A percentile compares a stretch with the other conserved stretches of the same genome.
These are phyloP conservation scores for Gracilaria domingensis DNA, from an alignment of 23 red algal species.

Conservation along the genomic window DNA sequence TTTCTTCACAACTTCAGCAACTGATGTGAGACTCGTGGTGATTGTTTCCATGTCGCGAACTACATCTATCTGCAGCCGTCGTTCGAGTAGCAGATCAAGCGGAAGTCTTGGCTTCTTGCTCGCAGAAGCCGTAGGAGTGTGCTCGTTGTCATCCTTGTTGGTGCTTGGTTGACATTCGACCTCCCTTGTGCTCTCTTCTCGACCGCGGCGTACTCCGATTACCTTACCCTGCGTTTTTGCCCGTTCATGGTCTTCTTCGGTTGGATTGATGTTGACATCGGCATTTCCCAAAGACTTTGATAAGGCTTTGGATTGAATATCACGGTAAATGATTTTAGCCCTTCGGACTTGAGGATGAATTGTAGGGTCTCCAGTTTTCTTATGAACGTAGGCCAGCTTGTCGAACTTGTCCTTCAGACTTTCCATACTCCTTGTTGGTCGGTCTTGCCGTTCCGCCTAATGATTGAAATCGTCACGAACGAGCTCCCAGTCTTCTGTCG, in stretches of 20 bases:
- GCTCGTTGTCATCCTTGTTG: background rate
- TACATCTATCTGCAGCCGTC: background rate
- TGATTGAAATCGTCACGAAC: background rate
- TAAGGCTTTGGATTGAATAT: background rate
- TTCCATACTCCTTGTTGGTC: background rate
- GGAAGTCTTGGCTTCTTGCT: background rate
- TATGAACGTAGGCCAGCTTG: background rate
- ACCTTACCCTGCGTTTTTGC: background rate
- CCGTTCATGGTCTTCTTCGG: background rate
- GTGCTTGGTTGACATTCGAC: background rate
- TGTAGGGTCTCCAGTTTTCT: background rate
- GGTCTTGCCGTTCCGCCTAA: background rate
- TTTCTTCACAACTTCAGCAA: background rate
- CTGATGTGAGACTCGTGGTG: background rate
- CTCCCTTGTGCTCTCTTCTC: background rate
- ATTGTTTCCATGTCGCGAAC: background rate
- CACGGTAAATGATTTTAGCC: background rate
- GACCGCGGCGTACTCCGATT: background rate
- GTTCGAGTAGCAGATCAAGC: background rate
- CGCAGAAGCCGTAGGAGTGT: background rate
- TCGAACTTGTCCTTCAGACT: constrained; percentile 43
- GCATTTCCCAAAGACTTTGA: background rate
- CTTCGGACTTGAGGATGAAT: background rate
- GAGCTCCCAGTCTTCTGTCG: background rate
- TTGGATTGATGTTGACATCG: background rate